Evolutionary conservation across 208 protist species (phyloP).

Genomic region (Angomonas ambiguus): DNA sequence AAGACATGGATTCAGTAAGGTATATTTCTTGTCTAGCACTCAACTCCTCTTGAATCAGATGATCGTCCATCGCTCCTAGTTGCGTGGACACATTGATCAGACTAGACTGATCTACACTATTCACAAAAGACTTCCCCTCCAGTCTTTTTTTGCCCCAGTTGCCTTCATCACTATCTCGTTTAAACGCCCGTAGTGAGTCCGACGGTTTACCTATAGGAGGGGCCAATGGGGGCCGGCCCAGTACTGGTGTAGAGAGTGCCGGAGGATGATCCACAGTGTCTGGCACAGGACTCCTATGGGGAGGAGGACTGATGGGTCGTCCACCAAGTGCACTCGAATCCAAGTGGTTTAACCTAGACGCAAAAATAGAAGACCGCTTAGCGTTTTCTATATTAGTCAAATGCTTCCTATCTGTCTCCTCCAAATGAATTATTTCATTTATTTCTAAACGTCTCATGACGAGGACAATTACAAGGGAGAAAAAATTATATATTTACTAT

Average conservation of each 20-base stretch:
- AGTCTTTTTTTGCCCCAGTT: background rate
- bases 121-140: constrained; percentile 5
- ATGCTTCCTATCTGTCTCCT: background rate
- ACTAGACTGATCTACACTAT: background rate
- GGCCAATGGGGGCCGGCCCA: background rate
- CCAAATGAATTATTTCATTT: constrained; percentile 1
- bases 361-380: background rate
- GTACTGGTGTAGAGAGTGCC: background rate
- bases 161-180: background rate
- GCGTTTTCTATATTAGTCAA: background rate
- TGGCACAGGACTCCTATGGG: no score
- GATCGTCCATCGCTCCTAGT: background rate
- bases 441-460: background rate
- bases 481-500: no score
- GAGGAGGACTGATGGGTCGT: no score
- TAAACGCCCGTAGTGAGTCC: background rate
- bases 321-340: no score
- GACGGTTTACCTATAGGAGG: background rate
- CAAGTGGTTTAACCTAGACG: no score
- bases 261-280: background rate
- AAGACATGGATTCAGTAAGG: background rate
- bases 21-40: background rate
- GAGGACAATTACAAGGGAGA: no score
- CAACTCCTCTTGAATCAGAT: background rate
- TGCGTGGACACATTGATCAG: constrained; percentile 7